phyloP scores from a whole-genome alignment of 441 rosid genomes.

The Kokia cookei region DNA sequence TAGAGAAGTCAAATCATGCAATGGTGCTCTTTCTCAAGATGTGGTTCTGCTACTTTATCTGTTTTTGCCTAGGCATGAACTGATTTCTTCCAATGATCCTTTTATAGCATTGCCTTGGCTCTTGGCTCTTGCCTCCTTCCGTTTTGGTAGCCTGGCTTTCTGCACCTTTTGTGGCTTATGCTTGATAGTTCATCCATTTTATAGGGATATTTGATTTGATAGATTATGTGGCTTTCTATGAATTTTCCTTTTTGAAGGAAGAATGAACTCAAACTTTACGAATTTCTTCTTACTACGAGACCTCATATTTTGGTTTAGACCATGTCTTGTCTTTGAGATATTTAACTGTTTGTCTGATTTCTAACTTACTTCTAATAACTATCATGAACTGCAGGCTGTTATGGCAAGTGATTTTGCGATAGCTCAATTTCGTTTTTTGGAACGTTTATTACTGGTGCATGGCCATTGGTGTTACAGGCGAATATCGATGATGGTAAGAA shows the following conservation, averaged over 20 bases:
- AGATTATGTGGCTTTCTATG: background rate
- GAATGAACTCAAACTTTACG: background rate
- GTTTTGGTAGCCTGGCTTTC: background rate
- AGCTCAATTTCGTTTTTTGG: slow-evolving; percentile 77
- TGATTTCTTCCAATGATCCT: background rate
- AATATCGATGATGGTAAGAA: slow-evolving; percentile 74
- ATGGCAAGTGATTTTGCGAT: slow-evolving; percentile 98
- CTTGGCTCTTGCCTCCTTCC: background rate
- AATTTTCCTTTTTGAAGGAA: background rate
- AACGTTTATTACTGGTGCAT: slow-evolving; percentile 77
- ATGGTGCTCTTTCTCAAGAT: background rate
- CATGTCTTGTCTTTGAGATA: slow-evolving; percentile 1
- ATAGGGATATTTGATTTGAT: background rate
- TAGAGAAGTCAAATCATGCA: background rate
- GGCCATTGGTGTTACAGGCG: slow-evolving; percentile 99
- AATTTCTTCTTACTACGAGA: background rate
- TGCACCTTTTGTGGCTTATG: background rate
- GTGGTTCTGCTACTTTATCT: background rate
- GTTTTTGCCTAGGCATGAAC: background rate
- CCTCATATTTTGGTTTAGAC: background rate
- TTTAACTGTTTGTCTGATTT: background rate
- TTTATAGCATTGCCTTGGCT: background rate
- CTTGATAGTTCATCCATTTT: background rate
- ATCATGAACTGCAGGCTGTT: slow-evolving; percentile 54
- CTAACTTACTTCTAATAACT: slow-evolving; percentile 6